Conservation (phyloP, 495 filamentous ascomycete genomes). For the Hypomontagnella monticulosa region DNA sequence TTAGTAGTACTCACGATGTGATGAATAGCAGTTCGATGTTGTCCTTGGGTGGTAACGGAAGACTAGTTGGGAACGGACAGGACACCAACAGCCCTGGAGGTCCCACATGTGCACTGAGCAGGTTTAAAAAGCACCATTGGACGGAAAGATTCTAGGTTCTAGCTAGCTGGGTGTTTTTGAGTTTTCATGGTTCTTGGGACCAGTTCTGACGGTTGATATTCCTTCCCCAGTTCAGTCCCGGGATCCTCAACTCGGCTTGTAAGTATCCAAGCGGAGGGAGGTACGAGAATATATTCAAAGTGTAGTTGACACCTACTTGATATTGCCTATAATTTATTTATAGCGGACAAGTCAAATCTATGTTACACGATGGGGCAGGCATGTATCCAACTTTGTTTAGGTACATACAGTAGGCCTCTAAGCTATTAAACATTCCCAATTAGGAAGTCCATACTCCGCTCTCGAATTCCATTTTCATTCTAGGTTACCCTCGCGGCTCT, state of each 20-base stretch:
- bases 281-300: neutral
- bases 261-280: conserved; percentile 1
- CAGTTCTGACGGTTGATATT: neutral
- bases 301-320: neutral
- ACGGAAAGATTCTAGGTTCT: too few relatives aligned
- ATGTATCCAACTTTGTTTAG: conserved; percentile 1
- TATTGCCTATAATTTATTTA: neutral
- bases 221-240: conserved; percentile 16
- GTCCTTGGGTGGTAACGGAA: conserved; percentile 34
- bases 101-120: too few relatives aligned
- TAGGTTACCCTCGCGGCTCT: neutral
- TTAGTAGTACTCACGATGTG: conserved; percentile 15
- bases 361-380: neutral
- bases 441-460: conserved; percentile 26
- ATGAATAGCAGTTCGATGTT: conserved; percentile 3
- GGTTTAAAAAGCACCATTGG: too few relatives aligned
- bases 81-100: neutral
- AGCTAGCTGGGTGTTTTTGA: too few relatives aligned
- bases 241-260: neutral
- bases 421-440: conserved; percentile 9
- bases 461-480: conserved; percentile 22
- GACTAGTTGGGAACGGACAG: conserved; percentile 33
- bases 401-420: conserved; percentile 7
- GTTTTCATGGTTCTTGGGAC: neutral
- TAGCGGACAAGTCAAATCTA: neutral